Conservation (phyloP, 768 basidiomycete genomes). For the Gymnopilus dilepis region DNA sequence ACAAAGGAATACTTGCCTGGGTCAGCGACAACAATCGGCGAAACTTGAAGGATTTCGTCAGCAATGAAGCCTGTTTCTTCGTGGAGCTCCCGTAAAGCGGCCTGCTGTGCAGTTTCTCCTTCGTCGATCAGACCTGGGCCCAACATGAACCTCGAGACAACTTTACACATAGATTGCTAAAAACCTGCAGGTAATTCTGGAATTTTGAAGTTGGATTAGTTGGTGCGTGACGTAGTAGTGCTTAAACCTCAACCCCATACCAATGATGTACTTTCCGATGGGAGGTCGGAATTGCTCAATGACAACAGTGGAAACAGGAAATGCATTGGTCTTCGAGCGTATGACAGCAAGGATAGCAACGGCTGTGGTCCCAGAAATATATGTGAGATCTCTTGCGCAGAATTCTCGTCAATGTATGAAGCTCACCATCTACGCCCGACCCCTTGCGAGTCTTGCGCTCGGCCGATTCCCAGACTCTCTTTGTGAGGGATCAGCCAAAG, state of each 20-base stretch:
- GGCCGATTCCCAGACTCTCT: constrained; percentile 92
- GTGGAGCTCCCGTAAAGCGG: constrained; percentile 86
- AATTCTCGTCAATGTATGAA: not conserved
- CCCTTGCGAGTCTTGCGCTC: constrained; percentile 79
- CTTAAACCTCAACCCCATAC: constrained; percentile 43
- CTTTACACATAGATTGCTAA: not conserved
- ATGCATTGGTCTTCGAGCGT: constrained; percentile 72
- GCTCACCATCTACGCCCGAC: constrained; percentile 79
- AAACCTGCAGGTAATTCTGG: constrained; percentile 46
- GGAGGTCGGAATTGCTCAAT: constrained; percentile 95
- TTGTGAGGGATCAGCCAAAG: constrained; percentile 6
- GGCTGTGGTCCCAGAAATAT: constrained; percentile 45
- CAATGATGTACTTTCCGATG: constrained; percentile 75
- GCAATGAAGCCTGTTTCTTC: constrained; percentile 94
- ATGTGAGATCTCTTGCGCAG: constrained; percentile 10
- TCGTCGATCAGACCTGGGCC: constrained; percentile 79
- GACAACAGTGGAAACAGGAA: constrained; percentile 79
- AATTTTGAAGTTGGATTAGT: not conserved
- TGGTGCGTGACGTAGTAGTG: not conserved
- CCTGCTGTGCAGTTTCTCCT: constrained; percentile 77
- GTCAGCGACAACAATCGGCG: constrained; percentile 67
- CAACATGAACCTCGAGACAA: not conserved
- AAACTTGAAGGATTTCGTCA: constrained; percentile 62
- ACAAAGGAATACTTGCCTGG: constrained; percentile 53
- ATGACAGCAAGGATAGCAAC: constrained; percentile 87